Base-by-base conservation (phyloP, 1,284 basidiomycete species). In the Flammula alnicola region DNA sequence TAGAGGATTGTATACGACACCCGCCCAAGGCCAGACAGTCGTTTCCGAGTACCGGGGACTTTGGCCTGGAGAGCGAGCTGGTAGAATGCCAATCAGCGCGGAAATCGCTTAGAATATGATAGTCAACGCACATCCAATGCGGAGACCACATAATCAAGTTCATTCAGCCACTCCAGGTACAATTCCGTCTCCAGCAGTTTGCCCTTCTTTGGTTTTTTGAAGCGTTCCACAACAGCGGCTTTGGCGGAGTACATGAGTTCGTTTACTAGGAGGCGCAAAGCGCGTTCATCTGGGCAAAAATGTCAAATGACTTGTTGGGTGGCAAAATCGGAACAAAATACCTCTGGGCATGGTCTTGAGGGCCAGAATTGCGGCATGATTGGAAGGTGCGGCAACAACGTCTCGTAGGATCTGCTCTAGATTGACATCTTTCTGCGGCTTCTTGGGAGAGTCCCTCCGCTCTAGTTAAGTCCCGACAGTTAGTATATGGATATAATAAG, bases 141-240 rank as follows among this genome's bases (percentile, higher is more conserved):
- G 22, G 52, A 58, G n/a, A 68, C 54, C 9, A 71, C 68, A 51
- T 69, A 71, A 14, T 71, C 61, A 11, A 68, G 59, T 26, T 67
- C 70, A 29, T 67, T 56, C 27, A 74, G 49, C 73, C 73, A 75
- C 40, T 63, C 60, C 30, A 69, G 53, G 56, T 73, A 75, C 26
- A 75, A 54, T 48, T 75, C 73, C 0, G 69, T 69, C 50, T 73
- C 69, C 9, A 74, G 57, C 17, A 68, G 62, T 55, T 62, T 68
- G 23, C 52, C 52, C 27, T 57, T 60, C 3, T 59, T 57, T 35
- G 52, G 47, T 26, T n/a, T n/a, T 60, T 58, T 38, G 25, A 61
- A 59, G 23, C 61, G 56, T 6, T 52, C 54, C 47, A 67, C 63
- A 3, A 69, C 68, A 1, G 57, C 49, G 16, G 53, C 51, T 51